Evolutionary conservation across 2,329 filamentous ascomycete species (phyloP).

Genomic region (Emmonsia crescens): DNA sequence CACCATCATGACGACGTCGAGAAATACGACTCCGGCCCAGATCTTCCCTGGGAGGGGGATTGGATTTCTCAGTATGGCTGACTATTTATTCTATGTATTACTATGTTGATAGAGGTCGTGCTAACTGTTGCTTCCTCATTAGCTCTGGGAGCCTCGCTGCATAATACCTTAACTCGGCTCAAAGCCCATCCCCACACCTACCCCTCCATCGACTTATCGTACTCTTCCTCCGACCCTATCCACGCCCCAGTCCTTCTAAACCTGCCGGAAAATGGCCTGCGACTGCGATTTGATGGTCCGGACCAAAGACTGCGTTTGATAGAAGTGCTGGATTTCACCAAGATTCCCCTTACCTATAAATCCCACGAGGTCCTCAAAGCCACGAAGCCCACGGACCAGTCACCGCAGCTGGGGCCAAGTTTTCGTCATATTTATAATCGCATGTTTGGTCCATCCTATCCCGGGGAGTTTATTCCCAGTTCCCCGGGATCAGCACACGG

Average conservation of each 20-base stretch:
- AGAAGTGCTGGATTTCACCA: constrained; percentile 82
- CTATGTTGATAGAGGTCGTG: neutral
- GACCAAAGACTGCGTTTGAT: constrained; percentile 86
- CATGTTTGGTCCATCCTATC: constrained; percentile 86
- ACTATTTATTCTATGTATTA: constrained; percentile 15
- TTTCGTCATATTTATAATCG: constrained; percentile 88
- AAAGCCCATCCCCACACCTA: constrained; percentile 79
- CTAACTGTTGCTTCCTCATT: constrained; percentile 9
- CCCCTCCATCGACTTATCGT: constrained; percentile 70
- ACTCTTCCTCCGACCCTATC: constrained; percentile 65
- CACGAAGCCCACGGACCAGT: constrained; percentile 24
- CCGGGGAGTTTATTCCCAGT: constrained; percentile 77
- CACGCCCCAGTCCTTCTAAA: constrained; percentile 62
- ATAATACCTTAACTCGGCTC: constrained; percentile 76
- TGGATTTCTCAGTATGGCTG: constrained; percentile 46
- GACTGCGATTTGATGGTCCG: constrained; percentile 83
- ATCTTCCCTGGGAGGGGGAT: constrained; percentile 56
- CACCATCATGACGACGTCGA: constrained; percentile 24
- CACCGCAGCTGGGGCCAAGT: constrained; percentile 48
- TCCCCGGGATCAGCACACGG: constrained; percentile 47
- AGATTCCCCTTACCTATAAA: constrained; percentile 73
- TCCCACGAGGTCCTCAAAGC: constrained; percentile 64
- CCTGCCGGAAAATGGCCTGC: constrained; percentile 75
- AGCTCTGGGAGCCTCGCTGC: constrained; percentile 85
- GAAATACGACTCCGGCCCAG: constrained; percentile 38